These are phyloP conservation scores for Calonectria crousiana DNA, from an alignment of 2,329 filamentous ascomycete genomes.

Conservation along the genomic window DNA sequence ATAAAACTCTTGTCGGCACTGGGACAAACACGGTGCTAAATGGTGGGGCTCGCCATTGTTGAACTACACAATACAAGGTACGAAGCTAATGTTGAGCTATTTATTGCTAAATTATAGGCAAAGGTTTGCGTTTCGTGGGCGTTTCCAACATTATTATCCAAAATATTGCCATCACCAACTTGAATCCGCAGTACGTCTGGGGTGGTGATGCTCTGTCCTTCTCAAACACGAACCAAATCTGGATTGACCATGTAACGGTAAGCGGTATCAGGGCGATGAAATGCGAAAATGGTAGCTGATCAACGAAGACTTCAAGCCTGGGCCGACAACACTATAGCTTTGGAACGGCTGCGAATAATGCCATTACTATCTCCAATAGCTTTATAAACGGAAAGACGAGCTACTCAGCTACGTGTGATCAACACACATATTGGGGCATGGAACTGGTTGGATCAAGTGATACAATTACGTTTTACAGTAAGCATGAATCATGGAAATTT, in stretches of 20 bases:
- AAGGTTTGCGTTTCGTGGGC: neutral
- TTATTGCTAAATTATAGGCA: neutral
- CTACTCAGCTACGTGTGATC: neutral
- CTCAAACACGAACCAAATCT: neutral
- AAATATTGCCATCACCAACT: neutral
- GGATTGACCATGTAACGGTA: slow-evolving; percentile 1
- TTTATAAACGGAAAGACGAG: neutral
- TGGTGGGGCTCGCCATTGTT: neutral
- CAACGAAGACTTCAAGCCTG: neutral
- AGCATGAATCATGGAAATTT: neutral
- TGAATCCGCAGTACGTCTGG: slow-evolving; percentile 3
- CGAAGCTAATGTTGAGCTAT: neutral
- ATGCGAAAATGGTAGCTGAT: neutral
- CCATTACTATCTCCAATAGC: neutral
- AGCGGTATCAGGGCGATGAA: neutral
- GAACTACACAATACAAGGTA: too few species aligned
- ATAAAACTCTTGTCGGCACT: neutral
- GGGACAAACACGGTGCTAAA: neutral
- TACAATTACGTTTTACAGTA: slow-evolving; percentile 7
- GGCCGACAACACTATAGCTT: slow-evolving; percentile 1
- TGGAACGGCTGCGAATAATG: neutral
- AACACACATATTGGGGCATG: neutral
- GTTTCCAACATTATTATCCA: slow-evolving; percentile 3
- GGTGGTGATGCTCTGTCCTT: neutral
- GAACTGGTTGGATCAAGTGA: neutral